These are phyloP conservation scores for Tetrapisispora fleetii DNA, from an alignment of 805 yeast genomes.

Conservation along the genomic window DNA sequence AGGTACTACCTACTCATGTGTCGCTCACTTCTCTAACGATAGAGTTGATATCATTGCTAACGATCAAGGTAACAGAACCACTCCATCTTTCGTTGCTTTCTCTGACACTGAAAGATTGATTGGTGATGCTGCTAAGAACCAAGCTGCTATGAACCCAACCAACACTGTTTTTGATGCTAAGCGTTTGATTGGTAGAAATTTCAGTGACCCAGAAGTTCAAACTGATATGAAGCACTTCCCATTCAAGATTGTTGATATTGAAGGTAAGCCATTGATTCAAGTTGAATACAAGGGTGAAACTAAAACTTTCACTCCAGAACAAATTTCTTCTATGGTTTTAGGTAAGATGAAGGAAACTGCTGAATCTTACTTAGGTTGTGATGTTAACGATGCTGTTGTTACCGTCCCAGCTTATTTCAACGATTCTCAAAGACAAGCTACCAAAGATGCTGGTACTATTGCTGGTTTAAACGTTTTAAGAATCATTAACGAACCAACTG, in stretches of 20 bases:
- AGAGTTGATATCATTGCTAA: constrained; percentile 51
- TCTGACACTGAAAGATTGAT: constrained; percentile 90
- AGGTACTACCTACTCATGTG: constrained; percentile 41
- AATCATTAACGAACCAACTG: constrained; percentile 79
- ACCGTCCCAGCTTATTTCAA: constrained; percentile 87
- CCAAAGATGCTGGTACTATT: constrained; percentile 95
- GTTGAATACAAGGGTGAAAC: constrained; percentile 85
- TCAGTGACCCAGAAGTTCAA: constrained; percentile 49
- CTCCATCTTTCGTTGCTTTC: constrained; percentile 95
- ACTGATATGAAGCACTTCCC: constrained; percentile 70
- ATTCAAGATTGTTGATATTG: constrained; percentile 64
- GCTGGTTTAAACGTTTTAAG: constrained; percentile 81
- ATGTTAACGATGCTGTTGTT: constrained; percentile 84
- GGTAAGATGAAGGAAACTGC: constrained; percentile 91
- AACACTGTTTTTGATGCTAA: constrained; percentile 95
- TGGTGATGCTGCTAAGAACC: constrained; percentile 98
- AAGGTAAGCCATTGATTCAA: constrained; percentile 78
- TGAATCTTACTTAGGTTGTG: constrained; percentile 77
- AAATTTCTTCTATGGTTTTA: constrained; percentile 86
- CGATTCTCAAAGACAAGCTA: constrained; percentile 75
- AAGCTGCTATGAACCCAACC: constrained; percentile 91
- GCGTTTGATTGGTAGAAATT: constrained; percentile 76
- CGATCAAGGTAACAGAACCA: constrained; percentile 84
- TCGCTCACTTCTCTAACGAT: constrained; percentile 76
- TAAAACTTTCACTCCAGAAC: constrained; percentile 86